Base-by-base conservation (phyloP, 495 filamentous ascomycete species). In the Penicillium turbatum region DNA sequence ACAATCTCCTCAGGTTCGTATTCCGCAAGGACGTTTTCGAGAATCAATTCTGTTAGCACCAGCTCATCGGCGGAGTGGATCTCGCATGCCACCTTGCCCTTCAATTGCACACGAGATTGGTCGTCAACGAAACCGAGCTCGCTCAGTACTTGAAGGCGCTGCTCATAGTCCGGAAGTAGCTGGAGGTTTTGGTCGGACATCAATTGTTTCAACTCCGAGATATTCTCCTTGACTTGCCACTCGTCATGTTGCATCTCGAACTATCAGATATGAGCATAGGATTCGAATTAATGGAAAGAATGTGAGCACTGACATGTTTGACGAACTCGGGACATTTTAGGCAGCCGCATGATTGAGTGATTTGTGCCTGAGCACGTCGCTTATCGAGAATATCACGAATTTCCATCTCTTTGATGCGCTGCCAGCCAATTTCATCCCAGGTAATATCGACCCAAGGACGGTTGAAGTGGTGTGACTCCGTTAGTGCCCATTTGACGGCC, bases 1-100 rank as follows among this genome's bases (percentile, higher is more conserved):
- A 95, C 93, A 51, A 98, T 97, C 65, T 98, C 93, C 62, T 95
- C 92, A 1, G 93, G 91, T 56, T 96, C 92, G 68, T 90, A 97
- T 55, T 95, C 88, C 16, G 91, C 90, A 3, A 98, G 83, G 6
- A 96, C 90, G 66, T 98, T 98, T 60, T 98, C 95, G 13, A 98
- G 83, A 42, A 98, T 86, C 4, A 98, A 80, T 66, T 98, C 93
- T 1, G 93, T 98, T 24, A 98, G 82, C 7, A 97, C 91, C n/a
- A 98, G 82, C 69, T 97, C 93, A 65, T 96, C 93, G 15, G 92
- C 90, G 4, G 92, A 96, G 73, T 97, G 95, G 57, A 98, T 89
- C 78, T 98, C 93, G 73, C 93, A 98, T 15, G 93, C 93, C 29
- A 98, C 93, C 72, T 97, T 96, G 68, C 93, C 93, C 73, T 98